These are phyloP conservation scores for Puya raimondii DNA, from an alignment of 176 grass and related monocot species.

Conservation along the genomic window DNA sequence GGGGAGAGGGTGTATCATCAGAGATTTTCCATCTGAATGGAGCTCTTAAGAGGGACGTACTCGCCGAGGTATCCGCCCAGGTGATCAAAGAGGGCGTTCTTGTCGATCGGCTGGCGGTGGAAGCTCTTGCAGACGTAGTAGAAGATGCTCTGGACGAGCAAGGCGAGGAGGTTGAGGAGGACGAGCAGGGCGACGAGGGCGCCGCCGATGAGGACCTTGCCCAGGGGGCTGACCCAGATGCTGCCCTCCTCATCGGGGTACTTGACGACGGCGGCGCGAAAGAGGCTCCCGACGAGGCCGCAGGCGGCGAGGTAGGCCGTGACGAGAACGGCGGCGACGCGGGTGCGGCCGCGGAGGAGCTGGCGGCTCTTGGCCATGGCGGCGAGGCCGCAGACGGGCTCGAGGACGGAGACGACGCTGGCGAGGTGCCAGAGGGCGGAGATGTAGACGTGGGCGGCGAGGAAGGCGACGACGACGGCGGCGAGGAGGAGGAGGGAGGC, in stretches of 20 bases:
- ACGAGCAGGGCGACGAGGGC: conserved; percentile 70
- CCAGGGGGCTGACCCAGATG: conserved; percentile 34
- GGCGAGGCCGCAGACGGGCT: conserved; percentile 70
- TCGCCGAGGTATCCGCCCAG: conserved; percentile 88
- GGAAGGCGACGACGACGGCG: conserved; percentile 40
- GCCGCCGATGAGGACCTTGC: conserved; percentile 40
- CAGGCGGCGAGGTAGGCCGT: conserved; percentile 56
- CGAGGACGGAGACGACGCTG: conserved; percentile 87
- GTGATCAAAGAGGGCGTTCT: conserved; percentile 68
- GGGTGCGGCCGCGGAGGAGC: conserved; percentile 48
- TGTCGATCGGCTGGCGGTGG: conserved; percentile 94
- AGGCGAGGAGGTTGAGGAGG: conserved; percentile 54
- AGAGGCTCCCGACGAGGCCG: conserved; percentile 43
- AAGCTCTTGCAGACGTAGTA: conserved; percentile 96
- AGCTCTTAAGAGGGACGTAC: conserved; percentile 93
- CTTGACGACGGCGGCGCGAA: conserved; percentile 81
- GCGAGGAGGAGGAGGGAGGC: conserved; percentile 30
- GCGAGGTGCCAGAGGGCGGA: conserved; percentile 96
- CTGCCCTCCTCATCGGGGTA: conserved; percentile 59
- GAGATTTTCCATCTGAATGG: conserved; percentile 89
- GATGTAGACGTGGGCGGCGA: conserved; percentile 85
- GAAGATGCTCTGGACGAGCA: conserved; percentile 89
- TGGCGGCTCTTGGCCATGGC: conserved; percentile 83
- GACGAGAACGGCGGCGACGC: conserved; percentile 52
- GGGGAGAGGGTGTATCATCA: conserved; percentile 15